phyloP scores from a whole-genome alignment of 805 yeast species.

The Saturnispora besseyi region DNA sequence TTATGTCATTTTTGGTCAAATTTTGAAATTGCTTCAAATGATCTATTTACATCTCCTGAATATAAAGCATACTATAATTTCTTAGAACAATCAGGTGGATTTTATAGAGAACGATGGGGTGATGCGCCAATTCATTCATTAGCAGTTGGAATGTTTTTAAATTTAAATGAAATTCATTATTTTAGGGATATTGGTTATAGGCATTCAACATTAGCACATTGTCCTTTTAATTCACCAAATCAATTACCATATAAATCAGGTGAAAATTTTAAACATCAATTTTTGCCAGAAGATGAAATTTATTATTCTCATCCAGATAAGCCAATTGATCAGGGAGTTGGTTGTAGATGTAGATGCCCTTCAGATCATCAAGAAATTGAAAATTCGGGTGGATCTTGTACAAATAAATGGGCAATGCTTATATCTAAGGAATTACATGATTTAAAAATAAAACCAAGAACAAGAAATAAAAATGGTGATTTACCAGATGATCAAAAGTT shows the following conservation, averaged over 20 bases:
- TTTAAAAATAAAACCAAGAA: not conserved
- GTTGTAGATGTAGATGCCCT: conserved; percentile 86
- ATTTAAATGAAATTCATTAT: conserved; percentile 69
- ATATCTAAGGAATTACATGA: conserved; percentile 20
- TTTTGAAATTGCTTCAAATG: conserved; percentile 83
- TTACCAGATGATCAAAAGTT: conserved; percentile 2
- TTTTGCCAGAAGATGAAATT: conserved; percentile 28
- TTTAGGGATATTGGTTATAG: conserved; percentile 88
- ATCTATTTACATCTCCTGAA: conserved; percentile 54
- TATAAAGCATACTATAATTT: conserved; percentile 62
- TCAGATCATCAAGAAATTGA: conserved; percentile 43
- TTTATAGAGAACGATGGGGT: conserved; percentile 92
- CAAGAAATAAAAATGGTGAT: not conserved
- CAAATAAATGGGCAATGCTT: conserved; percentile 38
- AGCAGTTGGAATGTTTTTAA: conserved; percentile 69
- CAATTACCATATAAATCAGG: conserved; percentile 40
- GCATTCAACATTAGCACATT: conserved; percentile 74
- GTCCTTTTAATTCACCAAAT: conserved; percentile 59
- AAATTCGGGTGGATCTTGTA: conserved; percentile 43
- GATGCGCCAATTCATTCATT: conserved; percentile 93
- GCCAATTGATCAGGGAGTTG: conserved; percentile 26
- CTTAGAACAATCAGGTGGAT: conserved; percentile 70
- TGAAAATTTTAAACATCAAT: conserved; percentile 27
- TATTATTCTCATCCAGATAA: conserved; percentile 28
- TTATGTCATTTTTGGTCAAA: conserved; percentile 89